Evolutionary conservation across 2,329 filamentous ascomycete genomes (phyloP).

Genomic region (Mollisia scopiformis): DNA sequence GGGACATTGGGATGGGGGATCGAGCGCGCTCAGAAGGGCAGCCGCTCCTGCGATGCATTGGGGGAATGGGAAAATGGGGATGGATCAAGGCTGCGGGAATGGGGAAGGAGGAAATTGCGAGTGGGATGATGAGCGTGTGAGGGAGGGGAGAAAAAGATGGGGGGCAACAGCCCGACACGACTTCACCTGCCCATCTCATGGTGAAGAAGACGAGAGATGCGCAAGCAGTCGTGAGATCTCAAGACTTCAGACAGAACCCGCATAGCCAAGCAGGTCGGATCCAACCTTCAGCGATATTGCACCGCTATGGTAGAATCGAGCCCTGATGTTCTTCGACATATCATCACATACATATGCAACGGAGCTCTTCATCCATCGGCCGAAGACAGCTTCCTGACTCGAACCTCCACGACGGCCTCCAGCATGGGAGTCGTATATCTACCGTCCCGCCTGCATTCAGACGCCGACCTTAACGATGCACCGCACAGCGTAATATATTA

Average conservation of each 20-base stretch:
- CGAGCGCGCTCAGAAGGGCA: background rate
- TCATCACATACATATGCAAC: background rate
- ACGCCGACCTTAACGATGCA: background rate
- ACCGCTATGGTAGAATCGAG: background rate
- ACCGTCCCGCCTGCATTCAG: conserved; percentile 16
- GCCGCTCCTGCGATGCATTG: background rate
- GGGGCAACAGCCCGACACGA: background rate
- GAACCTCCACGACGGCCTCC: background rate
- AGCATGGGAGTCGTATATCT: conserved; percentile 13
- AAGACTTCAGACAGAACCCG: background rate
- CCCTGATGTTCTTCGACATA: background rate
- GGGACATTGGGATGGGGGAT: background rate
- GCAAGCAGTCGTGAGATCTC: background rate
- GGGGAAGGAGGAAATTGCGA: conserved; percentile 2
- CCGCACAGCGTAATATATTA: background rate
- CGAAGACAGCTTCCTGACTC: background rate
- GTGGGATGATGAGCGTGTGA: background rate
- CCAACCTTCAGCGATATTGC: background rate
- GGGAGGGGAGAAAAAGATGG: background rate
- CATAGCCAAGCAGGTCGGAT: background rate
- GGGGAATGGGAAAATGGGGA: background rate
- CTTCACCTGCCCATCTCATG: background rate
- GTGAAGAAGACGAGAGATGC: background rate
- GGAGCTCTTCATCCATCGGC: background rate
- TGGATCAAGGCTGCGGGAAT: background rate